phyloP scores from a whole-genome alignment of 2,329 filamentous ascomycete species.

The Aspergillus amoenus region DNA sequence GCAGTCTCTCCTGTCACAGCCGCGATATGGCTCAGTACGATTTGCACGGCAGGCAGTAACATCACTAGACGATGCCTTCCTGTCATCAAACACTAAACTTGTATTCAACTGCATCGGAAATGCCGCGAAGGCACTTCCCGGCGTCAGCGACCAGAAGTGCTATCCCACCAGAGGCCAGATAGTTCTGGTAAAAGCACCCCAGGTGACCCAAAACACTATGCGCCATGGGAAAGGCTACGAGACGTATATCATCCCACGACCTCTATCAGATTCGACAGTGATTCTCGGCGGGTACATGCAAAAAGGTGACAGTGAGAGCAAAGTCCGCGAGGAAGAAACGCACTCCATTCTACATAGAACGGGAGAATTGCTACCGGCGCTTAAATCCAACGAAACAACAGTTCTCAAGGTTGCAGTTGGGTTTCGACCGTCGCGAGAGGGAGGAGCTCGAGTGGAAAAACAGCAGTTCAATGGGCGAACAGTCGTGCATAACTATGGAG shows the following conservation, averaged over 20 bases:
- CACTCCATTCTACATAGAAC: conserved; percentile 41
- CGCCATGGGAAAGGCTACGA: conserved; percentile 41
- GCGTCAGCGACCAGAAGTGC: conserved; percentile 40
- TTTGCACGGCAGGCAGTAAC: neutral
- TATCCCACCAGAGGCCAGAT: conserved; percentile 46
- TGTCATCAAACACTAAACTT: neutral
- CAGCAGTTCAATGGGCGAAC: conserved; percentile 2
- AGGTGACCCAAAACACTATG: conserved; percentile 40
- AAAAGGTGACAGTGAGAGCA: conserved; percentile 8
- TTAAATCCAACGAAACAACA: conserved; percentile 27
- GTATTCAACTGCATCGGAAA: conserved; percentile 28
- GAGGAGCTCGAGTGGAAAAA: conserved; percentile 17
- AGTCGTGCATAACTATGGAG: conserved; percentile 38
- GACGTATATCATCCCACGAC: conserved; percentile 43
- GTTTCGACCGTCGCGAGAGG: conserved; percentile 19
- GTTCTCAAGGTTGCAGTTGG: conserved; percentile 34
- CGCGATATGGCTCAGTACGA: conserved; percentile 7
- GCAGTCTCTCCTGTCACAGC: conserved; percentile 6
- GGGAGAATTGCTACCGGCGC: conserved; percentile 29
- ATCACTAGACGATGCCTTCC: neutral
- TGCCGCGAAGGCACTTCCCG: conserved; percentile 34
- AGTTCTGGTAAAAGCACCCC: conserved; percentile 36
- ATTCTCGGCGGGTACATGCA: conserved; percentile 41
- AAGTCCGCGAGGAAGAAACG: conserved; percentile 32
- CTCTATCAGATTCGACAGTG: conserved; percentile 37